phyloP scores from a whole-genome alignment of 352 stramenopile genomes.

The Thraustochytrium sp. region DNA sequence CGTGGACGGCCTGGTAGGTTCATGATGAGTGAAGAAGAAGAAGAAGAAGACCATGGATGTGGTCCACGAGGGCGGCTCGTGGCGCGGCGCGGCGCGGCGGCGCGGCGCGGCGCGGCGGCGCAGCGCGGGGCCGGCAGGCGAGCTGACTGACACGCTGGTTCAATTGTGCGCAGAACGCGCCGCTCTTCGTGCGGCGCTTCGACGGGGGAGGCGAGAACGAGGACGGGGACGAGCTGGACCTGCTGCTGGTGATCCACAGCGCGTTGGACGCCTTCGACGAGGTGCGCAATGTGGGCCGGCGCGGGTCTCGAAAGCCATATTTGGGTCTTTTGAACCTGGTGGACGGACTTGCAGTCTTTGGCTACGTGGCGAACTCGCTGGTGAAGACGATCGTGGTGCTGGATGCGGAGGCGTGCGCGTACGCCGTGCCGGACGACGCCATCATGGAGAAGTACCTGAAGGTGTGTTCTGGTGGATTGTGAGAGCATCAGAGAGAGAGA shows the following conservation, averaged over 20 bases:
- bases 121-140: too few relatives aligned
- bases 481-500: neutral
- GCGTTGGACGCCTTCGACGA: slow-evolving; percentile 34
- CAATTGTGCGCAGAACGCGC: neutral
- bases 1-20: neutral
- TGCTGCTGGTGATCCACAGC: slow-evolving; percentile 32
- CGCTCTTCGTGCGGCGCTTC: slow-evolving; percentile 1
- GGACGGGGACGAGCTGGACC: slow-evolving; percentile 34
- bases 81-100: too few relatives aligned
- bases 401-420: neutral
- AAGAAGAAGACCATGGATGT: too few relatives aligned
- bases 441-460: slow-evolving; percentile 14
- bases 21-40: too few relatives aligned
- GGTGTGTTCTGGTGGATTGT: neutral
- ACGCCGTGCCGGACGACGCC: neutral
- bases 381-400: slow-evolving; percentile 26
- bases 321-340: slow-evolving; percentile 13
- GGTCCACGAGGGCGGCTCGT: too few relatives aligned
- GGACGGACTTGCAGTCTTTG: slow-evolving; percentile 18
- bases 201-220: neutral
- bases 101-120: too few relatives aligned
- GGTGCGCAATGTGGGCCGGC: neutral
- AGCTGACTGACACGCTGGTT: neutral
- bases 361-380: slow-evolving; percentile 15
- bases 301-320: slow-evolving; percentile 17